These are phyloP conservation scores for Pleurotus tuber-regium DNA, from an alignment of 768 basidiomycete species.

Conservation along the genomic window DNA sequence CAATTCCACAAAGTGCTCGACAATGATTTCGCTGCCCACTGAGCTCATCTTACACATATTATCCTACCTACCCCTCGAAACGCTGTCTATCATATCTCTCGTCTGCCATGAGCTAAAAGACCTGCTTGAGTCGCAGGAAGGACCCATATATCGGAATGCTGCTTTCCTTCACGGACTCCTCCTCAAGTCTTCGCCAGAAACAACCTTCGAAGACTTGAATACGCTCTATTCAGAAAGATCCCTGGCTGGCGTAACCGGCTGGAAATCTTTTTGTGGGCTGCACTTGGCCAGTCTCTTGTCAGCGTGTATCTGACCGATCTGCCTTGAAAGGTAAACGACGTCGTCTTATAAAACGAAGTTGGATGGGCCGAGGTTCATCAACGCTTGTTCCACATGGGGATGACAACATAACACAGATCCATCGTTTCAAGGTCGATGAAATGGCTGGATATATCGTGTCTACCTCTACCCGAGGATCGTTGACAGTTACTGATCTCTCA, in stretches of 20 bases:
- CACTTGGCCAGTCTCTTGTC: background rate
- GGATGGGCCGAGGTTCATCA: constrained; percentile 52
- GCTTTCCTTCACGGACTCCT: constrained; percentile 49
- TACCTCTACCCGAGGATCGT: constrained; percentile 52
- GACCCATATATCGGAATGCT: constrained; percentile 54
- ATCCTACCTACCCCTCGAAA: constrained; percentile 45
- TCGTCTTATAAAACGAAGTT: constrained; percentile 43
- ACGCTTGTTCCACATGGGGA: constrained; percentile 28
- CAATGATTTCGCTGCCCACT: constrained; percentile 50
- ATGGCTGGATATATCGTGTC: constrained; percentile 55
- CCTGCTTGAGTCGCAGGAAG: constrained; percentile 47
- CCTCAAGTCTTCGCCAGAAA: too few relatives aligned
- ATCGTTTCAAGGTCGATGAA: constrained; percentile 79
- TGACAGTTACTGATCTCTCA: constrained; percentile 56
- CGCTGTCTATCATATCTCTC: constrained; percentile 32
- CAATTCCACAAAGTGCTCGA: too few relatives aligned
- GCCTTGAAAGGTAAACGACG: constrained; percentile 43
- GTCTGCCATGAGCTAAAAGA: constrained; percentile 46
- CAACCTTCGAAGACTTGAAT: constrained; percentile 36
- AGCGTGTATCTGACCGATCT: constrained; percentile 5
- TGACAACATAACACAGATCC: constrained; percentile 39
- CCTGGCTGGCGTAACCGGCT: constrained; percentile 37
- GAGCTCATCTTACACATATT: constrained; percentile 54
- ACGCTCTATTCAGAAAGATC: constrained; percentile 30
- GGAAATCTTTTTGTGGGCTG: constrained; percentile 63